Conservation (phyloP, 2,329 filamentous ascomycete species). For the Venturia effusa region DNA sequence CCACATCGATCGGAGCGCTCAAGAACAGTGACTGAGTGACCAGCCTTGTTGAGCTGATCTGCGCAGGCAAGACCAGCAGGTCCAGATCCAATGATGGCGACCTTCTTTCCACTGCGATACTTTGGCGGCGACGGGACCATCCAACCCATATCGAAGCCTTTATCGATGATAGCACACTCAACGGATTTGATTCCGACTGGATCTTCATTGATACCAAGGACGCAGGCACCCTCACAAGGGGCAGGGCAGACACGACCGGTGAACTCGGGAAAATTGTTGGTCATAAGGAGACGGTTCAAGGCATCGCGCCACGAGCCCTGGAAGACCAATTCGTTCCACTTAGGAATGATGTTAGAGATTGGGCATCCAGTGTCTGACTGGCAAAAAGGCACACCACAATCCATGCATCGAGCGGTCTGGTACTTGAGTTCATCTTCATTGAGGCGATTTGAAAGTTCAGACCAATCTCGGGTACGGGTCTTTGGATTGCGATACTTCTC, state of each 20-base stretch:
- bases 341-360: conserved; percentile 95
- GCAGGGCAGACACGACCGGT: conserved; percentile 94
- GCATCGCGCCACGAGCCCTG: conserved; percentile 80
- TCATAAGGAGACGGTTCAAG: conserved; percentile 83
- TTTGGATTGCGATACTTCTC: conserved; percentile 87
- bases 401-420: conserved; percentile 94
- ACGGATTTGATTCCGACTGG: conserved; percentile 98
- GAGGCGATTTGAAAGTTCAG: conserved; percentile 75
- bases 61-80: conserved; percentile 82
- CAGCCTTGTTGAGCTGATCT: conserved; percentile 89
- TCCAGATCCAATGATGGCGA: conserved; percentile 85
- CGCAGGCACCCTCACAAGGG: conserved; percentile 91
- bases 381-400: conserved; percentile 96
- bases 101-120: conserved; percentile 73
- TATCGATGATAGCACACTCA: conserved; percentile 94
- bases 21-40: conserved; percentile 80
- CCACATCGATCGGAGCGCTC: conserved; percentile 85
- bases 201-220: conserved; percentile 92
- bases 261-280: conserved; percentile 98
- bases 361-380: conserved; percentile 94
- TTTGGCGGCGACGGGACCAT: conserved; percentile 76
- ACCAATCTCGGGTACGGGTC: conserved; percentile 85
- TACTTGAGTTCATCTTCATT: conserved; percentile 95
- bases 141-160: conserved; percentile 96
- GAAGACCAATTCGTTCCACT: conserved; percentile 81